Evolutionary conservation across 805 yeast genomes (phyloP), one percentile per base, ranked within the genome.

Genomic region (Schwanniomyces sp.): DNA sequence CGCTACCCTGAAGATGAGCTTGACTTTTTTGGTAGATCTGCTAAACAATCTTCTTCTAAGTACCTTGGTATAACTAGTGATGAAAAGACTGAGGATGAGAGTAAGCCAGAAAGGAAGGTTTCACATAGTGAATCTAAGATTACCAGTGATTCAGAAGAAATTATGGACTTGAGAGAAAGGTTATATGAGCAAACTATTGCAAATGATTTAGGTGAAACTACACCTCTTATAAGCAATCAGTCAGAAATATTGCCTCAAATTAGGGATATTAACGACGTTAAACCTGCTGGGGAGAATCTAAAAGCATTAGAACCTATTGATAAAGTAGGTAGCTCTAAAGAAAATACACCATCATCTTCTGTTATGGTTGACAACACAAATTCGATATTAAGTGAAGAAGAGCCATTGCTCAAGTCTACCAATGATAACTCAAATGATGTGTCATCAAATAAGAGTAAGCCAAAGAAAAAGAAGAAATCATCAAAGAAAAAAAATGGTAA

Each of bases 1-100:
- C 68, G 73, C 14, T 86, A 86, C 57, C 88, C 88, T 1, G 78
- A 70, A 16, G 82, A 80, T 5, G 87, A 83, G 52, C 72, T 78
- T 41, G 82, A 81, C 26, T 84, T 84, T 53, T 84, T 85, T 57
- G 88, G 86, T 0, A 56, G 77, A 47, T 53, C 70, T 1, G 36
- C 51, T 7, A 50, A 48, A 24, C 52, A 58, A 1, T 76, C 74
- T 1, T 57, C 74, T 1, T 58, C 71, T 0, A 57, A 56, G 43
- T 47, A 34, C 32, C 48, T 45, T 17, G 44, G 41, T 16, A 46
- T 44, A 24, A 29, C 28, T n/a, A 40, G 36, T 18, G 30, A 40
- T 27, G 55, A 54, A 43, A 47, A 47, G 30, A 26, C 41, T 10
- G 52, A 46, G 7, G 56, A 50, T n/a, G 52, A 47, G 25, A 40